Evolutionary conservation across 2,329 filamentous ascomycete genomes (phyloP).

Genomic region (Didymella exigua): DNA sequence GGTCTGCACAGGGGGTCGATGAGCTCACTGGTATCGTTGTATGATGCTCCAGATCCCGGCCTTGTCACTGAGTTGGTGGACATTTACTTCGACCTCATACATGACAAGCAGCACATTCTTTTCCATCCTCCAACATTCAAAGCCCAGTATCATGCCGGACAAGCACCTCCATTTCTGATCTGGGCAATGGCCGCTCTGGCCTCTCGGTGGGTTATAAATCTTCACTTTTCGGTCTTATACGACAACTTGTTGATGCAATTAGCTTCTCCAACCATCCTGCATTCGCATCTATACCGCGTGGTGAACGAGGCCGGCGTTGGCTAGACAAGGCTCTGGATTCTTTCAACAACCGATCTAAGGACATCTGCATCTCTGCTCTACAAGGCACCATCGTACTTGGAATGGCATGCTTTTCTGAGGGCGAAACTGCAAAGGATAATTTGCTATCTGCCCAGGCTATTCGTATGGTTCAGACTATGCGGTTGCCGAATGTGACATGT

Average conservation of each 20-base stretch:
- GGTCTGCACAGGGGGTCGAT: background rate
- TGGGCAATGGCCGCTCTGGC: slow-evolving; percentile 5
- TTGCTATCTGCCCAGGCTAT: slow-evolving; percentile 9
- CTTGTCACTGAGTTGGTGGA: slow-evolving; percentile 1
- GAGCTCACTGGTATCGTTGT: background rate
- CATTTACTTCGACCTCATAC: slow-evolving; percentile 9
- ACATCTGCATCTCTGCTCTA: slow-evolving; percentile 4
- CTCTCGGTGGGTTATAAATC: background rate
- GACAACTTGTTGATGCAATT: background rate
- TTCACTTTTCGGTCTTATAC: background rate
- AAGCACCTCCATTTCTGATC: slow-evolving; percentile 2
- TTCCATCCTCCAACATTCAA: slow-evolving; percentile 9
- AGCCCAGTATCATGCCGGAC: slow-evolving; percentile 1
- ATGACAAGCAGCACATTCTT: slow-evolving; percentile 11
- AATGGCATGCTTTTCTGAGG: slow-evolving; percentile 10
- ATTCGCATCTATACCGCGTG: background rate
- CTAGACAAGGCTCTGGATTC: slow-evolving; percentile 5
- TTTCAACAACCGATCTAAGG: background rate
- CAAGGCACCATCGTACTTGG: slow-evolving; percentile 9
- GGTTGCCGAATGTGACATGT: background rate
- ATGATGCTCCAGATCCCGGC: background rate
- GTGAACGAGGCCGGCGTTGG: slow-evolving; percentile 4
- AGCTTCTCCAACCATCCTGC: slow-evolving; percentile 6
- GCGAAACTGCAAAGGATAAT: slow-evolving; percentile 3
- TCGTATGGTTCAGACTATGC: slow-evolving; percentile 8